Base-by-base conservation (phyloP, 257 asterid species). In the Fraxinus cuspidata region DNA sequence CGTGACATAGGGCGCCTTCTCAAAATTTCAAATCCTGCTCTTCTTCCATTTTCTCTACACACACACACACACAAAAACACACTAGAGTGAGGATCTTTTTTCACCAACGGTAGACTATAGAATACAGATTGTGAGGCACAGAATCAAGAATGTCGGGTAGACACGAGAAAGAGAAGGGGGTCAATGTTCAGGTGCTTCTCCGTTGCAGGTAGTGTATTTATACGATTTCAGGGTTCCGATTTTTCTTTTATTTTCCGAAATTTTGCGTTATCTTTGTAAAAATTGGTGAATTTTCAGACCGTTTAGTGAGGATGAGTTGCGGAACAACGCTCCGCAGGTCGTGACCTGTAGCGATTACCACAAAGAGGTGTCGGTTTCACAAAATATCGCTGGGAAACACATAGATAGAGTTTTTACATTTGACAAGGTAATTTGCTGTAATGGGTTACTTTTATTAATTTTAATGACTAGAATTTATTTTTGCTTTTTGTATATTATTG, bases 121-220 rank as follows among this genome's bases (percentile, higher is more conserved):
- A 27, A 2, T 0, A 63, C 10, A 63, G 64, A 42, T 42, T 10
- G 49, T 42, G 15, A 42, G 16, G 49, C 69, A 11, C 65, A 73
- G 1, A 44, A 16, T 34, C 71, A 28, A 80, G 68, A 76, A 93
- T 94, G 97, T 91, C 97, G 67, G 70, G 75, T 82, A 89, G 97
- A 67, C 90, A 85, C 67, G 96, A 91, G 74, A 94, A 90, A 40
- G 97, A 91, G 79, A 90, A 94, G 66, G 96, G 99, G 0, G 99
- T 94, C 7, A 94, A 94, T 80, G 97, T 94, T 32, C 99, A 94
- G 87, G 99, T 94, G 74, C 92, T 94, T 40, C 98, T 94, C 76
- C 99, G 99, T 29, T 94, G 99, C 89, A 88, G 99, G 99, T 94
- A 84, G 27, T 42, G 77, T 31, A 12, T 42, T 28, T 4, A 6